These are phyloP conservation scores for Stemphylium lycopersici DNA, from an alignment of 2,329 filamentous ascomycete genomes.

Conservation along the genomic window DNA sequence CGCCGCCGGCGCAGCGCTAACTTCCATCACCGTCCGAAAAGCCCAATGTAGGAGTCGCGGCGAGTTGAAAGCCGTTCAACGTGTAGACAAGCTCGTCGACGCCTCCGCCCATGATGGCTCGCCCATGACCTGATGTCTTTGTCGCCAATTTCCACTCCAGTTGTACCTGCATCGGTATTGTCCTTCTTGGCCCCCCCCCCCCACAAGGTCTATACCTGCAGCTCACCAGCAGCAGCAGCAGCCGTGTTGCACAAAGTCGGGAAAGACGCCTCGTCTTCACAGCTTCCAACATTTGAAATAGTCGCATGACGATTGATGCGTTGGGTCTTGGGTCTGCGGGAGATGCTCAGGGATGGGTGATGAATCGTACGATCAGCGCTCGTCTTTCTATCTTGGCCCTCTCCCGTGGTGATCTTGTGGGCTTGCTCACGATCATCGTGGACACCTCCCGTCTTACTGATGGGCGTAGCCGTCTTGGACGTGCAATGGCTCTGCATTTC, in stretches of 20 bases:
- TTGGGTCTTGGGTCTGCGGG: neutral
- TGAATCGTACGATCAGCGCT: conserved; percentile 7
- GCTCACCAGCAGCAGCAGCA: conserved; percentile 12
- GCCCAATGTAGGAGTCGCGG: neutral
- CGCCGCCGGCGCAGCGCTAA: conserved; percentile 9
- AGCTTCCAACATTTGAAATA: conserved; percentile 1
- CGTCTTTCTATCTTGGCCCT: neutral
- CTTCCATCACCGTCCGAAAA: neutral
- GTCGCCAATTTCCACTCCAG: conserved; percentile 10
- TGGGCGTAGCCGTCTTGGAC: neutral
- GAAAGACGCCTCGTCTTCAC: conserved; percentile 13
- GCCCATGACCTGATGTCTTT: neutral
- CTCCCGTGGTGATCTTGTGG: conserved; percentile 4
- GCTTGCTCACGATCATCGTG: conserved; percentile 4
- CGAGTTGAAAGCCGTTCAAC: neutral
- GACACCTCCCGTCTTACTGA: neutral
- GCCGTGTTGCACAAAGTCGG: conserved; percentile 20
- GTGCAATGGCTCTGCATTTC: neutral
- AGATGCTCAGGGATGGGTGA: conserved; percentile 4
- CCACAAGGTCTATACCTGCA: neutral
- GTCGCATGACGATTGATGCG: neutral
- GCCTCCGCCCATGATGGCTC: neutral
- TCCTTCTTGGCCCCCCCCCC: conserved; percentile 5
- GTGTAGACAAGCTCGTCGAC: neutral
- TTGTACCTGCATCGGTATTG: neutral